Evolutionary conservation across 1,139 yeast genomes (phyloP), one percentile per base, ranked within the genome.

Genomic region (Sugiyamaella japonica): DNA sequence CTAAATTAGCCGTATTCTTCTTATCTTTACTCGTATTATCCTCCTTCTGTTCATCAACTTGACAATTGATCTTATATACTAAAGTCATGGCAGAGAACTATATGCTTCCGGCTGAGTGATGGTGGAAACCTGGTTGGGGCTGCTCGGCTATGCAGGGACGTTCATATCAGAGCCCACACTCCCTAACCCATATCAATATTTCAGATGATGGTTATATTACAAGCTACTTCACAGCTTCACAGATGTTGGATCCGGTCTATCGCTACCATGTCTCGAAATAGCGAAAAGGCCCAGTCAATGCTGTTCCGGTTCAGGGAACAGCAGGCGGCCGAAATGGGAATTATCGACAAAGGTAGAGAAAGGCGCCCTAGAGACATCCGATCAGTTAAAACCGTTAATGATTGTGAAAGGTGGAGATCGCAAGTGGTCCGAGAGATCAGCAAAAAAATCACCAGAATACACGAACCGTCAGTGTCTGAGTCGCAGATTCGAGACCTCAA

Each of bases 391-490:
- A 74, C 78, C 1, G 66, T 87, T 15, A 77, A 82, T 1, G 89
- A 83, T 57, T 90, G 95, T n/a, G 89, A 86, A 64, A 79, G 79
- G 67, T 88, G 90, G 88, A 72, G 96, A 50, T 71, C 76, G n/a
- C 81, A 81, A 56, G 79, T 89, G 7, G 64, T 84, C 6, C 73
- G 78, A 48, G 96, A 89, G 64, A 82, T 89, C 55, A 80, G 86
- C 28, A 73, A 76, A 17, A 81, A 82, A 60, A 72, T 86, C 43
- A 76, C 86, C 3, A 73, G 82, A 62, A 82, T 90, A 38, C 86
- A 86, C 57, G 96, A 89, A 66, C 68, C 74, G 1, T 71, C 81
- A 8, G 64, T 85, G 23, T 78, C 81, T 9, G 89, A 84, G 36
- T 72, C 72, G 42, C 87, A 85, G 62, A 70, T 90, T 1, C 73